phyloP scores from a whole-genome alignment of 2,329 filamentous ascomycete species.

The Beauveria pseudobassiana region DNA sequence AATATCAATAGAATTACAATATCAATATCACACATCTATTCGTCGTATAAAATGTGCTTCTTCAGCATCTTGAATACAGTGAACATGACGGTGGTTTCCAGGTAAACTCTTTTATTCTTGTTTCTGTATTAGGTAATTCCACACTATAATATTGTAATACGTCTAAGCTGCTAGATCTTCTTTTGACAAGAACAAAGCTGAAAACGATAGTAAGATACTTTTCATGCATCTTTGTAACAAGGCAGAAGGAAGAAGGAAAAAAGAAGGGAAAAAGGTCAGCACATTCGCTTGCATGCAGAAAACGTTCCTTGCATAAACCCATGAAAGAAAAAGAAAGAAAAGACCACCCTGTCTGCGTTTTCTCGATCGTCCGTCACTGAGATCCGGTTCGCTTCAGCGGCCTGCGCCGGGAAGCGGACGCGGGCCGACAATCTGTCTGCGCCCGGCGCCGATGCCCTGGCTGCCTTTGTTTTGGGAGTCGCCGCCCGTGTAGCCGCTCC shows the following conservation, averaged over 20 bases:
- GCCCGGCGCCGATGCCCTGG: constrained; percentile 60
- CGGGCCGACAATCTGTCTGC: constrained; percentile 74
- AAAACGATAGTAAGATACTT: neutral
- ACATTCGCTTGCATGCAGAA: neutral
- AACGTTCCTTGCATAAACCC: neutral
- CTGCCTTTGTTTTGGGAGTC: constrained; percentile 63
- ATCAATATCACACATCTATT: neutral
- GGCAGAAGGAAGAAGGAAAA: neutral
- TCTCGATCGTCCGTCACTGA: constrained; percentile 7
- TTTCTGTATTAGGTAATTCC: neutral
- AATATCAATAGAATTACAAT: neutral
- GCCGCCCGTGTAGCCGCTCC: constrained; percentile 66
- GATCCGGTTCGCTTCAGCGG: neutral
- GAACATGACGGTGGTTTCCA: too few relatives aligned
- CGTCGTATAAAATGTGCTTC: too few relatives aligned
- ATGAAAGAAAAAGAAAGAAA: neutral
- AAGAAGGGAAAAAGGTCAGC: neutral
- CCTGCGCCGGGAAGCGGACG: constrained; percentile 50
- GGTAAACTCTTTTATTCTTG: neutral
- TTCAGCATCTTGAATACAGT: too few relatives aligned
- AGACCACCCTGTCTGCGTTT: neutral
- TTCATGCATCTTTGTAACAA: too few relatives aligned
- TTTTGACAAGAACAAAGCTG: neutral
- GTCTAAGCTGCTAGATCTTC: neutral
- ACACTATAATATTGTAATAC: neutral